Evolutionary conservation across 805 yeast genomes (phyloP), one percentile per base, ranked within the genome.

Genomic region (Kodamaea neixiangensis): DNA sequence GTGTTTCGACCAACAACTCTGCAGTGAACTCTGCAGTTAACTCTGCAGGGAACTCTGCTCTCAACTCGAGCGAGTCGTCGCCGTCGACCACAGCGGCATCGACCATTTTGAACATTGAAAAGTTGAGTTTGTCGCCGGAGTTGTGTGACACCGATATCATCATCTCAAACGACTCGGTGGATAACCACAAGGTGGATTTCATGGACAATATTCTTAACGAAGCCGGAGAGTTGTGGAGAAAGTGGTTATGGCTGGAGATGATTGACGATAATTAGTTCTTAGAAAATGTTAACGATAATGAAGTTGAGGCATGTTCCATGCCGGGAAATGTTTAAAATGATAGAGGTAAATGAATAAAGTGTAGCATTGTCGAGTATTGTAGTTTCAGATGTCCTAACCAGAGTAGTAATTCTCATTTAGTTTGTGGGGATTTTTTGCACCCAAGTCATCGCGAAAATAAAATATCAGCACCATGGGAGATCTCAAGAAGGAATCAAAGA

Each of bases 211-310:
- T 89, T 22, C 76, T 89, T 40, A 71, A 73, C 49, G 92, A 86
- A 64, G 92, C 96, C 2, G 96, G 96, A 29, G 96, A 89, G 61
- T 73, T 87, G 40, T 89, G 96, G 96, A 75, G 97, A 56, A 86
- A 83, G 59, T 88, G 93, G 89, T 69, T 87, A 37, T 88, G 75
- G 75, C 57, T 65, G 55, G 78, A 73, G 53, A 65, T 69, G 69
- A 58, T 62, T 41, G 74, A 69, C 41, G 69, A 67, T 40, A 61
- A 58, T 51, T 60, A 44, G 46, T 17, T 25, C 31, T n/a, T n/a
- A n/a, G n/a, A n/a, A n/a, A 25, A 25, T 7, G 31, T 25, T 9
- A 25, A 25, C 11, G 31, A 25, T 25, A 25, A 25, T 25, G 31
- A 9, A 13, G 7, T 10, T 25, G 31, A 25, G 10, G 31, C 11